phyloP scores from a whole-genome alignment of 2,329 filamentous ascomycete species.

The Trichoderma hamatum region DNA sequence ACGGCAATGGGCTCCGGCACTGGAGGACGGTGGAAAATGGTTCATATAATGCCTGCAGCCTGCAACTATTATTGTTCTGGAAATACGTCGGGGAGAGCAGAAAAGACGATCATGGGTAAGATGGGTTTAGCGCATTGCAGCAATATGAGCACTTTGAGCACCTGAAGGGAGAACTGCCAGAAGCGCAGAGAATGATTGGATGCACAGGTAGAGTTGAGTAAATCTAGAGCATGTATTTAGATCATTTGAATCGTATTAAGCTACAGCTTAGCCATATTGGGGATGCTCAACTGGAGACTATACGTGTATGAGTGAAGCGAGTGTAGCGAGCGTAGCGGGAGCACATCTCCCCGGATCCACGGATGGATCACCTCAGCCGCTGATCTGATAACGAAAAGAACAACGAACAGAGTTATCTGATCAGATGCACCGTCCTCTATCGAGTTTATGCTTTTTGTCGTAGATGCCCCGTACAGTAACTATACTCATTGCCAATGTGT shows the following conservation, averaged over 20 bases:
- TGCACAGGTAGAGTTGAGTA: background rate
- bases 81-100: slow-evolving; percentile 13
- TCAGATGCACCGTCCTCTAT: background rate
- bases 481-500: background rate
- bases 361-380: background rate
- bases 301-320: background rate
- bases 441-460: background rate
- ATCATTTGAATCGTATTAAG: background rate
- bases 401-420: background rate
- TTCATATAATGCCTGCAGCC: background rate
- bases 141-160: background rate
- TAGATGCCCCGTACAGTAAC: background rate
- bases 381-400: background rate
- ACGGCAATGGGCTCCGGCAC: background rate
- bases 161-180: background rate
- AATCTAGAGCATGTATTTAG: background rate
- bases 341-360: background rate
- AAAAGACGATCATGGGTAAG: slow-evolving; percentile 2
- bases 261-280: background rate
- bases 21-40: background rate
- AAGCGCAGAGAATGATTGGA: background rate
- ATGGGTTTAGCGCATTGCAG: background rate
- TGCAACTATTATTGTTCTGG: background rate
- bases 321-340: background rate
- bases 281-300: background rate